These are phyloP conservation scores for Umbelopsis isabellina DNA, from an alignment of 192 early-diverging fungal genomes.

Conservation along the genomic window DNA sequence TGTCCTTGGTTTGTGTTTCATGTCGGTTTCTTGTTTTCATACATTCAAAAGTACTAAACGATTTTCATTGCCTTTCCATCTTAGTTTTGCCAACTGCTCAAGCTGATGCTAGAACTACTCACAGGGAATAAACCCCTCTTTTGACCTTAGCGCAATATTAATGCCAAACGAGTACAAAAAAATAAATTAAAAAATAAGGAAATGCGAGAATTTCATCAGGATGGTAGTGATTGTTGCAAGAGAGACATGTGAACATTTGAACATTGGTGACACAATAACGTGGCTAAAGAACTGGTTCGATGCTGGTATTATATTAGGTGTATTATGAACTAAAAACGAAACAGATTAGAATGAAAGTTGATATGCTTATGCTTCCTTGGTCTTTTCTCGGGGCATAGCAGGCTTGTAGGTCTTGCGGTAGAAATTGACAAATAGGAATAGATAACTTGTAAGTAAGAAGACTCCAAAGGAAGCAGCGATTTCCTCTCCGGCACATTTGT, in stretches of 20 bases:
- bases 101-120: conserved; percentile 34
- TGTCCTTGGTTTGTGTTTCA: conserved; percentile 40
- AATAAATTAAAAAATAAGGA: too few relatives aligned
- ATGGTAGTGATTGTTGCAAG: too few relatives aligned
- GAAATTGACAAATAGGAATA: conserved; percentile 86
- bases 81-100: conserved; percentile 55
- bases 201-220: too few relatives aligned
- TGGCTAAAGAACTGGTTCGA: too few relatives aligned
- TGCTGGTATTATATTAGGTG: too few relatives aligned
- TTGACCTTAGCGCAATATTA: too few relatives aligned
- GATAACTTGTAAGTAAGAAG: conserved; percentile 74
- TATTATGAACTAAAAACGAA: neutral
- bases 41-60: neutral
- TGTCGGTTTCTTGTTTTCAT: neutral
- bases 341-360: neutral
- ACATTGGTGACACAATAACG: too few relatives aligned
- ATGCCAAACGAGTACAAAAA: too few relatives aligned
- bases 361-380: conserved; percentile 5
- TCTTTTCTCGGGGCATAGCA: conserved; percentile 6
- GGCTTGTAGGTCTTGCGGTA: conserved; percentile 74
- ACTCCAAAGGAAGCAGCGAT: conserved; percentile 80
- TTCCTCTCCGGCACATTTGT: conserved; percentile 74
- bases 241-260: too few relatives aligned
- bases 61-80: neutral
- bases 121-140: conserved; percentile 2